A percentile compares a stretch with the other conserved stretches of the same genome.
Evolutionary conservation across 75 land plant species (phyloP).

Genomic region (Selaginella tamariscina): DNA sequence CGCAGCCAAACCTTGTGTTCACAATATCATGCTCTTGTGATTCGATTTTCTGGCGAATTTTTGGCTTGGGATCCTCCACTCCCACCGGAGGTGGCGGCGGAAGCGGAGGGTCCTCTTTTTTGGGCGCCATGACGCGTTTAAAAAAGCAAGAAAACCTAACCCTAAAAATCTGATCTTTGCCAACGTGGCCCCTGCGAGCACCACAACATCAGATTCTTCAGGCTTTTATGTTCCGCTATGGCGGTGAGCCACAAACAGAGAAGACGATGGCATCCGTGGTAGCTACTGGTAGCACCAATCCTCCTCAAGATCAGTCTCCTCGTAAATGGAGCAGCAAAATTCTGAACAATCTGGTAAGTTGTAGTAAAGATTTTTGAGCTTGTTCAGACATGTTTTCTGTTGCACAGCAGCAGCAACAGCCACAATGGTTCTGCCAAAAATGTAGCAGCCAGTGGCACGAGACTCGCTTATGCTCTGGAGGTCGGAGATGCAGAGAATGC

Average conservation of each 20-base stretch:
- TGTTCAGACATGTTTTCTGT: no score
- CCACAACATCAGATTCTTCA: no score
- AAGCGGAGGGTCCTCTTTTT: background rate
- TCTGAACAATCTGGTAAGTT: no score
- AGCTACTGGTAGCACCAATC: no score
- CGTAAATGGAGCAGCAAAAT: no score
- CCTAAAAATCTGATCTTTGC: background rate
- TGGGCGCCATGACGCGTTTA: slow-evolving; percentile 1
- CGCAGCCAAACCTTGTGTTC: background rate
- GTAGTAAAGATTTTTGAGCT: no score
- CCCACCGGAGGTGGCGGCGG: background rate
- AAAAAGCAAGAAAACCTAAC: background rate
- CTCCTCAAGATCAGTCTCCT: no score
- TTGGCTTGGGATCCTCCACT: background rate
- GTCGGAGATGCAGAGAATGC: background rate
- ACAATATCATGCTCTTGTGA: background rate
- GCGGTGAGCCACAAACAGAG: no score
- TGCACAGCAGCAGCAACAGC: no score
- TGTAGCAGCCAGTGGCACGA: background rate
- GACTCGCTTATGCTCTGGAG: background rate
- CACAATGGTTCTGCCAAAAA: background rate
- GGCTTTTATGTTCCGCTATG: no score
- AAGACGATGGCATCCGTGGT: no score
- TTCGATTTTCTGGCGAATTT: background rate
- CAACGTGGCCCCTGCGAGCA: no score